Percentiles rank a stretch among this genome's conserved stretches.
Evolutionary conservation across 2,329 filamentous ascomycete species (phyloP).

Genomic region (Gaeumannomyces sp.): DNA sequence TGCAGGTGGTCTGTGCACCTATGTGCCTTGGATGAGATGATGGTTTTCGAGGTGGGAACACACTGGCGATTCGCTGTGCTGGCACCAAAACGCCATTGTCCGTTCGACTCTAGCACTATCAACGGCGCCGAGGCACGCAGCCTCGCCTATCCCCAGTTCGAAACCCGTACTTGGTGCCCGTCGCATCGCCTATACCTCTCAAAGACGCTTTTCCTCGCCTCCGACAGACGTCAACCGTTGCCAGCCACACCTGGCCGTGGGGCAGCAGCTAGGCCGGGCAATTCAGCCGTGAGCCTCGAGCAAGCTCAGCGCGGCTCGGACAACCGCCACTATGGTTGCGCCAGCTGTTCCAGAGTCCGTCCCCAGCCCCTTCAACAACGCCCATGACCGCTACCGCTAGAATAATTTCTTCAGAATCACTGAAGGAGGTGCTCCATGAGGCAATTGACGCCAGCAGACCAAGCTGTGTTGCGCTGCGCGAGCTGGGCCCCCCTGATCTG

Average conservation of each 20-base stretch:
- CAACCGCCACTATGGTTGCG: conserved; percentile 55
- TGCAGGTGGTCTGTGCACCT: background rate
- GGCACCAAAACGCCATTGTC: background rate
- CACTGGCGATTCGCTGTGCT: background rate
- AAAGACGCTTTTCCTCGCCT: background rate
- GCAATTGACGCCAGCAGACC: conserved; percentile 86
- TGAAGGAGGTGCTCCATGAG: conserved; percentile 85
- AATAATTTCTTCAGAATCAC: conserved; percentile 87
- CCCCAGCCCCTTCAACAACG: background rate
- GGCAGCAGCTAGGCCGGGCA: background rate
- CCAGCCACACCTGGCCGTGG: background rate
- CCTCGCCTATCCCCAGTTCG: no score
- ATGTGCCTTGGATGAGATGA: background rate
- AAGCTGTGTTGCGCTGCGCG: conserved; percentile 75
- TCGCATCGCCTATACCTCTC: background rate
- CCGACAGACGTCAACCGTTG: background rate
- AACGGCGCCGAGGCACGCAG: background rate
- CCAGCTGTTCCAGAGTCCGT: conserved; percentile 71
- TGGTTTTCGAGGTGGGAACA: background rate
- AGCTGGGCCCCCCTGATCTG: conserved; percentile 91
- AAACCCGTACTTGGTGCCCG: no score
- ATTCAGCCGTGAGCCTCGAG: background rate
- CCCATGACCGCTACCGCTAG: background rate
- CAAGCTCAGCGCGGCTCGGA: background rate
- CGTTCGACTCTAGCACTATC: background rate